Evolutionary conservation across 1,139 yeast genomes (phyloP).

Genomic region (Lizanozyma gosingica): DNA sequence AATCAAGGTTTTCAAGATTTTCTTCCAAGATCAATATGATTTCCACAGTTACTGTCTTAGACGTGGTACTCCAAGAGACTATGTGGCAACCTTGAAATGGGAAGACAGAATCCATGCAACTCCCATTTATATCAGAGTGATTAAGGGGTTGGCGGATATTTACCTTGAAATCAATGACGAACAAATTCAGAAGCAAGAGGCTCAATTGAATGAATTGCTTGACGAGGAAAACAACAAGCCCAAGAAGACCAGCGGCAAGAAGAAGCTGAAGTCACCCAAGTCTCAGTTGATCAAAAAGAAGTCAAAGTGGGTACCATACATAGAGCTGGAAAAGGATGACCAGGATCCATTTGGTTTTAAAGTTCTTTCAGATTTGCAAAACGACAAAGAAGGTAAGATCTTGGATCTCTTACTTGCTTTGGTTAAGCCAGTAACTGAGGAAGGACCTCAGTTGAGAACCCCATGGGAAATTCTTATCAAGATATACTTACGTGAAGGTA

Average conservation of each 20-base stretch:
- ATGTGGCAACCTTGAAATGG: constrained; percentile 70
- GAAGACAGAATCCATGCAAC: constrained; percentile 64
- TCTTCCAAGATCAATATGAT: constrained; percentile 80
- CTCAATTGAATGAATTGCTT: constrained; percentile 15
- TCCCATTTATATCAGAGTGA: constrained; percentile 63
- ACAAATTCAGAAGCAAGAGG: constrained; percentile 11
- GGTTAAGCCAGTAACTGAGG: constrained; percentile 20
- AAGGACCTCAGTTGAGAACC: constrained; percentile 20
- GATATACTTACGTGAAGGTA: constrained; percentile 30
- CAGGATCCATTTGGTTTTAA: constrained; percentile 42
- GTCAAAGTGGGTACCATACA: constrained; percentile 30
- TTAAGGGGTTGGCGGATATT: constrained; percentile 54
- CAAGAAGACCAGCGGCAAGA: constrained; percentile 16
- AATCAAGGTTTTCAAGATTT: constrained; percentile 58
- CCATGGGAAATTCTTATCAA: constrained; percentile 20
- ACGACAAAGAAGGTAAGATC: constrained; percentile 17
- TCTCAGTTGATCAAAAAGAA: constrained; percentile 29
- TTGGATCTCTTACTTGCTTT: constrained; percentile 28
- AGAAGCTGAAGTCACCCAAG: constrained; percentile 17
- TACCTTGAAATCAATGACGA: constrained; percentile 35
- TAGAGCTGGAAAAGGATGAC: constrained; percentile 38
- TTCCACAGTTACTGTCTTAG: constrained; percentile 91
- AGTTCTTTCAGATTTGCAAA: constrained; percentile 19
- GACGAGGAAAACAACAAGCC: constrained; percentile 13
- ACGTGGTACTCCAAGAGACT: constrained; percentile 84